Evolutionary conservation across 1,284 basidiomycete genomes (phyloP).

Genomic region (Vanrija humicola): DNA sequence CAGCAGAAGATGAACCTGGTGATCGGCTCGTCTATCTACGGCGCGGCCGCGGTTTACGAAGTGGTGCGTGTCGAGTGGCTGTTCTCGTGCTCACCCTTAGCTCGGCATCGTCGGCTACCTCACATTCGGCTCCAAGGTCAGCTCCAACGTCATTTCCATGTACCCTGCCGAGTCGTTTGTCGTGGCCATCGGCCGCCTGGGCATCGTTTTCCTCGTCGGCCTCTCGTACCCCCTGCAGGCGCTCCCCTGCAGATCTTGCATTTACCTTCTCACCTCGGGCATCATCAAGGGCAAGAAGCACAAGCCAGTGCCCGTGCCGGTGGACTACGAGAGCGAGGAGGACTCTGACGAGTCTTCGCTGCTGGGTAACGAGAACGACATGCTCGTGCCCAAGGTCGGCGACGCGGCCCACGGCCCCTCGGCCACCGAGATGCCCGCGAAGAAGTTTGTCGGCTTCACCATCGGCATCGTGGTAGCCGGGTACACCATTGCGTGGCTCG

Average conservation of each 20-base stretch:
- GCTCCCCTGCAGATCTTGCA: slow-evolving; percentile 85
- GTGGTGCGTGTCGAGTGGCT: slow-evolving; percentile 24
- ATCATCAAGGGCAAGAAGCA: slow-evolving; percentile 29
- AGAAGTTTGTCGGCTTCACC: slow-evolving; percentile 74
- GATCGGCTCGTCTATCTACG: slow-evolving; percentile 78
- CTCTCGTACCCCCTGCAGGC: slow-evolving; percentile 92
- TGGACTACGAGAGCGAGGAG: slow-evolving; percentile 5
- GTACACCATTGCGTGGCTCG: slow-evolving; percentile 67
- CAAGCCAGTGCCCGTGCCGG: slow-evolving; percentile 26
- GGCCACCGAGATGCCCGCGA: slow-evolving; percentile 61
- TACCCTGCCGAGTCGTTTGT: slow-evolving; percentile 68
- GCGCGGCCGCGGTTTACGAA: slow-evolving; percentile 72
- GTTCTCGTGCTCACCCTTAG: neutral
- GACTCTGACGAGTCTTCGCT: slow-evolving; percentile 13
- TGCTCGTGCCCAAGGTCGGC: slow-evolving; percentile 46
- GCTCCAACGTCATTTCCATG: slow-evolving; percentile 89
- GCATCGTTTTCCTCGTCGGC: slow-evolving; percentile 83
- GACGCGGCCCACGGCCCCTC: slow-evolving; percentile 53
- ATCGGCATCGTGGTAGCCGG: slow-evolving; percentile 64
- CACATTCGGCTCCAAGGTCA: slow-evolving; percentile 88
- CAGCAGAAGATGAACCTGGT: slow-evolving; percentile 83
- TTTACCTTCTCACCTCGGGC: slow-evolving; percentile 70
- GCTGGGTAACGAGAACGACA: slow-evolving; percentile 34
- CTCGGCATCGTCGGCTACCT: slow-evolving; percentile 65
- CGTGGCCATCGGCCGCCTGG: slow-evolving; percentile 87